Evolutionary conservation across 2,329 filamentous ascomycete species (phyloP), one percentile per base, ranked within the genome.

Genomic region (Fusarium globosum): DNA sequence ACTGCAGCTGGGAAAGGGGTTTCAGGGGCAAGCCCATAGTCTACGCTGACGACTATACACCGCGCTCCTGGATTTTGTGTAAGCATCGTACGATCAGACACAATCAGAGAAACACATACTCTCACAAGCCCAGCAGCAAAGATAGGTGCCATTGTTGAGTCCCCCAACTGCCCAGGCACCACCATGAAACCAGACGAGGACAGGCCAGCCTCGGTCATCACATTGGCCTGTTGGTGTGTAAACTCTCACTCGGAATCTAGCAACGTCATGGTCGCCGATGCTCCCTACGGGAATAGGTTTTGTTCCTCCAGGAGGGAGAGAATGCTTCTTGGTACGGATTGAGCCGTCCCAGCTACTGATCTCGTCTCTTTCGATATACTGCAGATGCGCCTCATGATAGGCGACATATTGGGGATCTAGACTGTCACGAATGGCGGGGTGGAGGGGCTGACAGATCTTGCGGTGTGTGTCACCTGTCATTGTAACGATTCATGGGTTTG

Each of bases 161-260:
- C 79, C 79, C 2, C 83, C 83, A 58, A 82, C 76, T 9, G 80
- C 82, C 82, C 82, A 84, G 6, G 82, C 82, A 10, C 83, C 83
- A 28, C 83, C 83, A 49, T 84, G 83, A 30, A 80, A 81, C 83
- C 82, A 84, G 14, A 84, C 60, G n/a, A 83, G 76, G 10, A 78
- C 74, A 6, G 82, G 82, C 82, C 81, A 83, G 6, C 80, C 81
- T 11, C 65, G 64, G 1, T 61, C 60, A 12, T 79, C 78, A 26
- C 66, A 55, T 4, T 73, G 48, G 6, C 74, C 73, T 4, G 67
- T 71, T 6, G 82, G 82, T 6, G 71, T 77, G 57, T 82, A 84
- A 13, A 80, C 74, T n/a, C 82, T 76, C 11, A 80, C 74, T 8
- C 74, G 70, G 36, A 82, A 81, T 16, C 70, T 70, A 10, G 68